A percentile compares a stretch with the other conserved stretches of the same genome.
Conservation (phyloP, 495 filamentous ascomycete species). For the Xylaria acuta region DNA sequence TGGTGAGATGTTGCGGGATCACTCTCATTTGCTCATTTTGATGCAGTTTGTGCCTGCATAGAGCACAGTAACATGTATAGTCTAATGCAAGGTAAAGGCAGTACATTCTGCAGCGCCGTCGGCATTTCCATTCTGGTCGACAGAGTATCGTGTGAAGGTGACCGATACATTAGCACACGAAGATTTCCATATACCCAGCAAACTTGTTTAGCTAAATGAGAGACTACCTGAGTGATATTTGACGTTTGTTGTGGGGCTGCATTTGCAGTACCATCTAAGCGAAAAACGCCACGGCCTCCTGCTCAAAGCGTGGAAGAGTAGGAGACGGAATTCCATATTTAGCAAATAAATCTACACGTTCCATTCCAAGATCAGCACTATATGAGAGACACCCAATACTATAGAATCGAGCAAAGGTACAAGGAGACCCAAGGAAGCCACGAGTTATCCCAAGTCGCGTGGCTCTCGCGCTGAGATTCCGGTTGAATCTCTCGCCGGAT, state of each 20-base stretch:
- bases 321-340: constrained; percentile 8
- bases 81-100: constrained; percentile 1
- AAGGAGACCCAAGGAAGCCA: background rate
- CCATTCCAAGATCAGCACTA: background rate
- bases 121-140: background rate
- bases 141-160: background rate
- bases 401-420: background rate
- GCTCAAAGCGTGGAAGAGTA: background rate
- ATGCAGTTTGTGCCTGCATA: background rate
- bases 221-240: background rate
- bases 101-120: constrained; percentile 3
- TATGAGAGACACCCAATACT: background rate
- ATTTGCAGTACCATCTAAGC: background rate
- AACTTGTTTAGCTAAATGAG: background rate
- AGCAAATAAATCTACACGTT: background rate
- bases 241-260: background rate
- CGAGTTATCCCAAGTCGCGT: background rate
- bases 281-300: background rate
- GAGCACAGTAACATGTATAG: background rate
- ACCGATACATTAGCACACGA: background rate
- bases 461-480: constrained; percentile 2
- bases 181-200: background rate
- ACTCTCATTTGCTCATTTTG: background rate
- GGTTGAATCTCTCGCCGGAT: constrained; percentile 22
- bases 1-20: background rate